These are phyloP conservation scores for Phytophthora fragariaefolia DNA, from an alignment of 352 stramenopile genomes.

Conservation along the genomic window DNA sequence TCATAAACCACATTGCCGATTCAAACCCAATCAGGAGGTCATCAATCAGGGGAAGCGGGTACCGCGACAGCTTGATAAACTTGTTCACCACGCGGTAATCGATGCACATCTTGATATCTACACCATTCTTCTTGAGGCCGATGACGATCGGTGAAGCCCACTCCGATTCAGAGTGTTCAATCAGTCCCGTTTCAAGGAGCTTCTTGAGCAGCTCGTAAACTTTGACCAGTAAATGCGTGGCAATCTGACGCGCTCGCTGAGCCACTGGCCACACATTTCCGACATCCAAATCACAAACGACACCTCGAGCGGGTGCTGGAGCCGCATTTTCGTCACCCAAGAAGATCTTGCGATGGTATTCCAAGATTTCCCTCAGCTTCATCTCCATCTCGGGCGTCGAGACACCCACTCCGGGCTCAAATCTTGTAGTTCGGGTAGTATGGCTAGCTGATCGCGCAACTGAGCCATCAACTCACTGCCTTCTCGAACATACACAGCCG, in stretches of 20 bases:
- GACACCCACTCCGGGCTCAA: background rate
- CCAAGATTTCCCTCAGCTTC: no score
- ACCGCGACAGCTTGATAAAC: background rate
- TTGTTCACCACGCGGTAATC: background rate
- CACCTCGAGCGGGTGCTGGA: background rate
- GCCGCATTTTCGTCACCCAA: background rate
- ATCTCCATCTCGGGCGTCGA: no score
- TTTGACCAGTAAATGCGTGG: background rate
- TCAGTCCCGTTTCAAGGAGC: constrained; percentile 1
- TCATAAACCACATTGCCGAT: no score
- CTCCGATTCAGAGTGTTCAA: constrained; percentile 4
- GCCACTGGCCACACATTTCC: background rate
- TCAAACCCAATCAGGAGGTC: no score
- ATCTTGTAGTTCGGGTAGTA: background rate
- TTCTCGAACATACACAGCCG: background rate
- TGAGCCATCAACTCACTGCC: constrained; percentile 2
- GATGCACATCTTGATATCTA: constrained; percentile 4
- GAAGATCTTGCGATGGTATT: no score
- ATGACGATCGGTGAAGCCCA: constrained; percentile 1
- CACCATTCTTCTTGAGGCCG: constrained; percentile 1
- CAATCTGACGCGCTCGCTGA: background rate
- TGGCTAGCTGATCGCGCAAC: background rate
- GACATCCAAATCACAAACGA: background rate
- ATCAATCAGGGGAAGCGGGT: no score
- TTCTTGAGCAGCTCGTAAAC: constrained; percentile 2